Percentiles rank a stretch among this genome's conserved stretches.
Evolutionary conservation across 2,329 filamentous ascomycete genomes (phyloP).

Genomic region (Cercospora berteroae): DNA sequence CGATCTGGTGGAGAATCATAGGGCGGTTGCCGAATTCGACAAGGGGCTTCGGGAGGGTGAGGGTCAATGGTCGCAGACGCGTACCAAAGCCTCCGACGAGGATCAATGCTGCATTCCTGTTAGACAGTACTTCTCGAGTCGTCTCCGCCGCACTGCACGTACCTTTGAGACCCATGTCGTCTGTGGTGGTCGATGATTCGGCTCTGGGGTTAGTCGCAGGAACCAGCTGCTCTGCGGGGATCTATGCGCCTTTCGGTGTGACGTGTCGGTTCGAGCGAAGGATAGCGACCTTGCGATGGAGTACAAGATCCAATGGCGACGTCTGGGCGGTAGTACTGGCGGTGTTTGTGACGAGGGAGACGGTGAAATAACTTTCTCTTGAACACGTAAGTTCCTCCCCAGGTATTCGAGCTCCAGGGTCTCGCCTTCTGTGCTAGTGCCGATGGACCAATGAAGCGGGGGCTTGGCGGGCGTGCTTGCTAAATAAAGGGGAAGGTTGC

Average conservation of each 20-base stretch:
- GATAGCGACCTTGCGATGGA: constrained; percentile 35
- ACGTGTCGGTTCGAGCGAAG: constrained; percentile 14
- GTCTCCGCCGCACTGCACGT: constrained; percentile 4
- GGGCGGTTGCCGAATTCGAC: constrained; percentile 99
- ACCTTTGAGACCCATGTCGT: constrained; percentile 29
- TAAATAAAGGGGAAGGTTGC: background rate
- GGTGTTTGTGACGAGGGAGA: background rate
- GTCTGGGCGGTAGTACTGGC: background rate
- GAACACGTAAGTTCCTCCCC: constrained; percentile 7
- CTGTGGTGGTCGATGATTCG: constrained; percentile 13
- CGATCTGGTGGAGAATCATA: constrained; percentile 98
- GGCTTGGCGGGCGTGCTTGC: background rate
- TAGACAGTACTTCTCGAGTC: constrained; percentile 21
- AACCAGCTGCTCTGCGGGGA: constrained; percentile 16
- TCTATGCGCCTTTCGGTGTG: constrained; percentile 8
- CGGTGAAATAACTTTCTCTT: constrained; percentile 6
- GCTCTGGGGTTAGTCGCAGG: constrained; percentile 13
- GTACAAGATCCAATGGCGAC: constrained; percentile 32
- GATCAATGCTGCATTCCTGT: constrained; percentile 72
- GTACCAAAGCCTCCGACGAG: constrained; percentile 99
- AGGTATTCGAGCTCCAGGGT: constrained; percentile 2
- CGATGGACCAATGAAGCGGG: background rate
- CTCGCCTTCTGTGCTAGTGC: background rate
- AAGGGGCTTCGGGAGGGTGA: constrained; percentile 94
- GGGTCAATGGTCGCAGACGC: constrained; percentile 90